These are phyloP conservation scores for Alternaria rosae DNA, from an alignment of 2,329 filamentous ascomycete species.

Conservation along the genomic window DNA sequence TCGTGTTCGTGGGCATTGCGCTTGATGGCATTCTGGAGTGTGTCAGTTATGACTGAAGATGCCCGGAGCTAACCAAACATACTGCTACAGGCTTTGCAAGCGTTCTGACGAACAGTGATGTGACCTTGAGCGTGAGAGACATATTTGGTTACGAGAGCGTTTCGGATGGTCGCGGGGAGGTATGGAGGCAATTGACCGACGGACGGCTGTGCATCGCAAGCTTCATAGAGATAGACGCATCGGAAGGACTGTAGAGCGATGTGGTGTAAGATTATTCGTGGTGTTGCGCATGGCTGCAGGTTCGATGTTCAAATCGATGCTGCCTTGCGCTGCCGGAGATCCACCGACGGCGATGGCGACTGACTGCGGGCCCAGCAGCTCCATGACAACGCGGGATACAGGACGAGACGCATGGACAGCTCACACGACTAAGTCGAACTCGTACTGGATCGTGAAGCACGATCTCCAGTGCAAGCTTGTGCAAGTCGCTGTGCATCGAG, in stretches of 20 bases:
- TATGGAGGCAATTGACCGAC: conserved; percentile 14
- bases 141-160: conserved; percentile 49
- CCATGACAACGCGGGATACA: conserved; percentile 5
- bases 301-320: conserved; percentile 21
- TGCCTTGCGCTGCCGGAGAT: conserved; percentile 34
- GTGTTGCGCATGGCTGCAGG: conserved; percentile 1
- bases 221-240: not conserved
- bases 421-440: conserved; percentile 3
- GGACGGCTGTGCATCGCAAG: conserved; percentile 12
- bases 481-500: conserved; percentile 12
- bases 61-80: conserved; percentile 31
- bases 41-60: conserved; percentile 8
- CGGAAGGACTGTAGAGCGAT: not conserved
- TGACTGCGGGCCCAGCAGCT: not conserved
- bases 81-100: conserved; percentile 74
- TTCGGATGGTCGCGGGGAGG: conserved; percentile 4
- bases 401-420: conserved; percentile 1
- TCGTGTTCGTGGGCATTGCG: conserved; percentile 73
- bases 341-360: conserved; percentile 22
- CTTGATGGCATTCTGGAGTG: conserved; percentile 69
- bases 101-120: conserved; percentile 69
- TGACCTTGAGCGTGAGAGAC: conserved; percentile 72
- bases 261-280: not conserved
- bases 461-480: conserved; percentile 4
- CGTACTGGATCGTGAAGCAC: not conserved